Conservation (phyloP, 1,284 basidiomycete species). For the Moesziomyces globuligerus region DNA sequence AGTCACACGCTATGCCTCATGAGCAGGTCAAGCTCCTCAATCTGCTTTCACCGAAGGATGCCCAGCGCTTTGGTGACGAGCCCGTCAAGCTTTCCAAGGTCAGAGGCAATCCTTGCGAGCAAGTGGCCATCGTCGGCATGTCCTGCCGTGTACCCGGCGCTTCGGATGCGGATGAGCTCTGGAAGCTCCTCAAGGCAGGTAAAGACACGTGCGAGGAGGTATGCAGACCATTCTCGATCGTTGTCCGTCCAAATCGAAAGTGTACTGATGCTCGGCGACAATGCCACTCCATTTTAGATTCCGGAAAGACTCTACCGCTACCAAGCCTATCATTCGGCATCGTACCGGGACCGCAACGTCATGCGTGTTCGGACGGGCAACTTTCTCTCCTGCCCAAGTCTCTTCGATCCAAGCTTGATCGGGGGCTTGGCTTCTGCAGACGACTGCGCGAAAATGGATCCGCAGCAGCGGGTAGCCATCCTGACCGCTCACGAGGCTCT, state of each 20-base stretch:
- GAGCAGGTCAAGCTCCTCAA: conserved; percentile 19
- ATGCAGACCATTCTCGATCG: neutral
- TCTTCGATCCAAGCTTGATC: conserved; percentile 38
- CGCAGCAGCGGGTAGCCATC: conserved; percentile 47
- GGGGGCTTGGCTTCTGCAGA: conserved; percentile 7
- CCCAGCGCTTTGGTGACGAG: conserved; percentile 27
- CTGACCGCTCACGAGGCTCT: conserved; percentile 34
- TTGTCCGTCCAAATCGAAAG: no score
- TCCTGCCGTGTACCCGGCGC: conserved; percentile 49
- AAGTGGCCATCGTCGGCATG: conserved; percentile 52
- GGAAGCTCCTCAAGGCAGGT: conserved; percentile 41
- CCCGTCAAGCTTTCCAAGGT: conserved; percentile 42
- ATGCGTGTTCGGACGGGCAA: conserved; percentile 49
- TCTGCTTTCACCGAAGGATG: conserved; percentile 24
- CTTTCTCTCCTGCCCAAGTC: conserved; percentile 22
- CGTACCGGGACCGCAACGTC: conserved; percentile 50
- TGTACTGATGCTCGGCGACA: no score
- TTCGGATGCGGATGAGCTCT: conserved; percentile 41
- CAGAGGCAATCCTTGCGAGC: conserved; percentile 36
- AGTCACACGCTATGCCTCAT: conserved; percentile 1
- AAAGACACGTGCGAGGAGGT: conserved; percentile 41
- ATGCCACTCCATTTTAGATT: conserved; percentile 12
- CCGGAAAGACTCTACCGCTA: conserved; percentile 40
- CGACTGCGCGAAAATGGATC: conserved; percentile 38
- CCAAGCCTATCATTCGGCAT: conserved; percentile 42